Evolutionary conservation across 208 protist genomes (phyloP), one percentile per base, ranked within the genome.

Genomic region (Trypanosoma mega): DNA sequence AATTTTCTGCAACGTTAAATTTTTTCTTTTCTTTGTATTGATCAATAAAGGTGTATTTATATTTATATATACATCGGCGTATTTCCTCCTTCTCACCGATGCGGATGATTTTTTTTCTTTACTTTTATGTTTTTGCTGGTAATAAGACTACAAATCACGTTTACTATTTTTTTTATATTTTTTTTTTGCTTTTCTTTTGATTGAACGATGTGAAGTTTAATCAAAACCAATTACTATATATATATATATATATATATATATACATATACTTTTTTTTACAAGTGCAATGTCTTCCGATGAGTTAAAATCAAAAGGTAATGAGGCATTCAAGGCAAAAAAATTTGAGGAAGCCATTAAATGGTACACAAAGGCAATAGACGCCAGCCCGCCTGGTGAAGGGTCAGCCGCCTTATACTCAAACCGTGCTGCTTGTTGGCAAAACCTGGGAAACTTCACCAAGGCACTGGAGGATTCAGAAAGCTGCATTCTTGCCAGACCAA

Each of bases 281-380:
- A n/a, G n/a, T n/a, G n/a, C n/a, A 54, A 96, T 94, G 86, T 72
- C 56, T 44, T 18, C 64, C 1, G 87, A 94, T 24, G 87, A 92
- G 2, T 81, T 88, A 43, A 96, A 93, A 58, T 21, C 71, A 23
- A 95, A 97, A 74, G 93, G 93, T 21, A 97, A 96, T 75, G 87
- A 88, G 14, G 80, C 82, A 27, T 96, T 96, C 76, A 96, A 94
- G 76, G 76, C 72, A 27, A 88, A 91, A 72, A 78, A 85, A 31
- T 97, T 86, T 74, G 51, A 76, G 50, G 86, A 96, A 27, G 93
- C 93, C 14, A 91, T 97, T 45, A 72, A 90, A 9, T 94, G 78
- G 76, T 97, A 97, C 65, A 90, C 90, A 9, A 95, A 96, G 68
- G 93, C 93, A 9, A 88, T 97, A 45, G 80, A 64, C 16, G 16